phyloP scores from a whole-genome alignment of 192 early-diverging fungal genomes.

The Podila verticillata region DNA sequence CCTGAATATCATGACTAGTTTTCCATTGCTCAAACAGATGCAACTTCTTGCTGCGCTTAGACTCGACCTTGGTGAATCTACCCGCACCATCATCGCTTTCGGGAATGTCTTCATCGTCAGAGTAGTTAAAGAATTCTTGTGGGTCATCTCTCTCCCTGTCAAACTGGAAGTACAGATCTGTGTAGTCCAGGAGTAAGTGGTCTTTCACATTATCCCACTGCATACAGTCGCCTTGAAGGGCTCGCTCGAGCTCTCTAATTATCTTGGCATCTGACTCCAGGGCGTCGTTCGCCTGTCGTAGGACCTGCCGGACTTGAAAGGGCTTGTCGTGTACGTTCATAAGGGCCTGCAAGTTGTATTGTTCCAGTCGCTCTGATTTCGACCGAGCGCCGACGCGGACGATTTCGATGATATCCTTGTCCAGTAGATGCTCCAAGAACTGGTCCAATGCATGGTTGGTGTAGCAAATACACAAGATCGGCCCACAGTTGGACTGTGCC shows the following conservation, averaged over 20 bases:
- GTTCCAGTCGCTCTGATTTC: slow-evolving; percentile 30
- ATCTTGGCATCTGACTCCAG: slow-evolving; percentile 10
- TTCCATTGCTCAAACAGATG: slow-evolving; percentile 27
- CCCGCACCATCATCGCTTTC: not conserved
- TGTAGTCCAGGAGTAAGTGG: slow-evolving; percentile 8
- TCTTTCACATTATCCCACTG: slow-evolving; percentile 19
- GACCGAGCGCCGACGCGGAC: slow-evolving; percentile 61
- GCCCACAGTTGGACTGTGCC: slow-evolving; percentile 28
- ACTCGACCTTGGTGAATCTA: slow-evolving; percentile 3
- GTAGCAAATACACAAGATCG: slow-evolving; percentile 61
- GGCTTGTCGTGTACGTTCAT: slow-evolving; percentile 22
- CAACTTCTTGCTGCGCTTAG: not conserved
- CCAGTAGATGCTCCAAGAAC: slow-evolving; percentile 64
- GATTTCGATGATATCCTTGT: slow-evolving; percentile 45
- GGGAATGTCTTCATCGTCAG: not conserved
- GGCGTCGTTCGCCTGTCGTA: not conserved
- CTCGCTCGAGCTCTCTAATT: slow-evolving; percentile 16
- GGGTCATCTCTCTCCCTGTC: not conserved
- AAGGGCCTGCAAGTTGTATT: slow-evolving; percentile 25
- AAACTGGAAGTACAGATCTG: slow-evolving; percentile 12
- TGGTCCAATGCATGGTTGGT: slow-evolving; percentile 72
- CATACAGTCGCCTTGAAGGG: slow-evolving; percentile 6
- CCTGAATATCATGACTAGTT: slow-evolving; percentile 8
- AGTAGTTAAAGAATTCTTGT: not conserved
- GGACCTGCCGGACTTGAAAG: slow-evolving; percentile 9